Evolutionary conservation across 352 stramenopile genomes (phyloP).

Genomic region (Plasmopara halstedii): DNA sequence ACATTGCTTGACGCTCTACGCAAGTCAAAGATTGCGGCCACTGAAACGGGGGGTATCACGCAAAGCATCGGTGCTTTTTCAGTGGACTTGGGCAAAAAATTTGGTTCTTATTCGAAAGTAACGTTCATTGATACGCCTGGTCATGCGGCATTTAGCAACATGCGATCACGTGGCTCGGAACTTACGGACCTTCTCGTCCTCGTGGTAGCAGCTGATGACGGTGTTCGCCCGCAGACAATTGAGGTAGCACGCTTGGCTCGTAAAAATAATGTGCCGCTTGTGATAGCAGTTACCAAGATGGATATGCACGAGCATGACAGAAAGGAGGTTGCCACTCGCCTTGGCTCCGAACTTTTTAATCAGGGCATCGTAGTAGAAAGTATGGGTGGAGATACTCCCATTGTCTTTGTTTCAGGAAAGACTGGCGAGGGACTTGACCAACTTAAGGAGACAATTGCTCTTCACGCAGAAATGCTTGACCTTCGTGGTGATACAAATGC

Average conservation of each 20-base stretch:
- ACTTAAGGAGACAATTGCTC: conserved; percentile 94
- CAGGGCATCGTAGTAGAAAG: conserved; percentile 93
- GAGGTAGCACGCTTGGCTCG: conserved; percentile 93
- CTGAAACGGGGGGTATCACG: conserved; percentile 98
- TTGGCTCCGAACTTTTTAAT: conserved; percentile 85
- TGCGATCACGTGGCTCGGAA: conserved; percentile 94
- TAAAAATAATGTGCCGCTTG: conserved; percentile 92
- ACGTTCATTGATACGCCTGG: conserved; percentile 99
- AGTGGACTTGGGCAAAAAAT: conserved; percentile 88
- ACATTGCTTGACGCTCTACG: conserved; percentile 94
- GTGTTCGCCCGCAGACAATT: conserved; percentile 96
- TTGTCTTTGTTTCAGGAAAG: conserved; percentile 95
- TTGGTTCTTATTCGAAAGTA: conserved; percentile 52
- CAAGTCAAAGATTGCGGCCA: conserved; percentile 88
- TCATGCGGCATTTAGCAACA: conserved; percentile 98
- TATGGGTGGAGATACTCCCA: conserved; percentile 90
- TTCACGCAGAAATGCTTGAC: conserved; percentile 95
- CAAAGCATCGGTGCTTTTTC: conserved; percentile 97
- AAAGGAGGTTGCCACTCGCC: conserved; percentile 50
- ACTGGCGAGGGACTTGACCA: conserved; percentile 91
- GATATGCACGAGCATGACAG: conserved; percentile 84
- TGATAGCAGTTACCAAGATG: conserved; percentile 98
- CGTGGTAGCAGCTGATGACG: conserved; percentile 98
- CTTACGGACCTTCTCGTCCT: conserved; percentile 98
- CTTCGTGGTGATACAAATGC: conserved; percentile 88